Evolutionary conservation across 2,329 filamentous ascomycete species (phyloP).

Genomic region (Xylaria sp.): DNA sequence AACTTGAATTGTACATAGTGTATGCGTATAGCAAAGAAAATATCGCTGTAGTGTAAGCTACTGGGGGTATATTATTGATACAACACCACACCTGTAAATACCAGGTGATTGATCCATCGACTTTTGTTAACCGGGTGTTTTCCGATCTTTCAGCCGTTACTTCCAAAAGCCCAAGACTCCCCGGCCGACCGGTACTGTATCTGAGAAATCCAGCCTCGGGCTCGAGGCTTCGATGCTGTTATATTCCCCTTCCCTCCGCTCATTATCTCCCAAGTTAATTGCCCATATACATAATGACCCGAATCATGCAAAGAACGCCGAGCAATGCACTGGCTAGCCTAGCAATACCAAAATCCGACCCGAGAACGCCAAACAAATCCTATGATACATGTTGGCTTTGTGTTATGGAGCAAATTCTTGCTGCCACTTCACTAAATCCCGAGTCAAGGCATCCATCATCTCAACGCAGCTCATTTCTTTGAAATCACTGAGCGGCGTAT

Average conservation of each 20-base stretch:
- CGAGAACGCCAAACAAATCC: constrained; percentile 14
- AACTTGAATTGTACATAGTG: constrained; percentile 13
- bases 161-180: constrained; percentile 1
- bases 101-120: not conserved
- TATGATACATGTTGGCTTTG: constrained; percentile 15
- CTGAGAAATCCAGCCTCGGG: too few species aligned
- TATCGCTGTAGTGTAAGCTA: constrained; percentile 15
- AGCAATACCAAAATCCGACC: constrained; percentile 21
- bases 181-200: not conserved
- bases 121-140: not conserved
- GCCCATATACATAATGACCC: not conserved
- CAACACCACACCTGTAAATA: constrained; percentile 20
- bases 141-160: not conserved
- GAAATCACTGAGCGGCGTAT: constrained; percentile 57
- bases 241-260: too few species aligned
- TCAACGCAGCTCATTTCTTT: constrained; percentile 77
- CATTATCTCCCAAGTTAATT: too few species aligned
- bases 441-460: constrained; percentile 87
- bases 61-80: constrained; percentile 29
- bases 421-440: constrained; percentile 84
- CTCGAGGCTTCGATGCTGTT: too few species aligned
- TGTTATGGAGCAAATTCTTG: constrained; percentile 60
- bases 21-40: constrained; percentile 13
- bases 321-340: constrained; percentile 26
- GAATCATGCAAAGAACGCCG: constrained; percentile 26